A percentile compares a stretch with the other conserved stretches of the same genome.
phyloP scores from a whole-genome alignment of 129 eudicot genomes.

The Pulicaria dysenterica region DNA sequence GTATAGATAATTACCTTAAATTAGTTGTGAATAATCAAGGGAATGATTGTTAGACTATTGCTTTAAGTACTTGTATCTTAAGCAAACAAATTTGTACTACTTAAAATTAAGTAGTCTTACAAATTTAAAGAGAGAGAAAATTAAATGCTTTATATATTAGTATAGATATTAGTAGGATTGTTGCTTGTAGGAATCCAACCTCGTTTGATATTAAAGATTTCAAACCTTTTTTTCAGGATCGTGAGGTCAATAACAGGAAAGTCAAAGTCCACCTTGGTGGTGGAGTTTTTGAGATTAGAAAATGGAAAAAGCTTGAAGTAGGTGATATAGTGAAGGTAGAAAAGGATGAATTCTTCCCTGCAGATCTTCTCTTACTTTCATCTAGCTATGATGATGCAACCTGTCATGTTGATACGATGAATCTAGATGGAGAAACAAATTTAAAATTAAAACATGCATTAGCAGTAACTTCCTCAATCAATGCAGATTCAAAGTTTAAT shows the following conservation, averaged over 20 bases:
- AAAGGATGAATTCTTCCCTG: constrained; percentile 66
- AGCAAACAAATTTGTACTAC: no score
- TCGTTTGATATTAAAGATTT: constrained; percentile 14
- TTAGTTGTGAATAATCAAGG: no score
- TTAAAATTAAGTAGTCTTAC: no score
- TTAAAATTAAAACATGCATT: constrained; percentile 60
- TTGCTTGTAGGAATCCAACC: not conserved
- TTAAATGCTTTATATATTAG: no score
- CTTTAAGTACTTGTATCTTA: no score
- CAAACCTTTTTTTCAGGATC: constrained; percentile 42
- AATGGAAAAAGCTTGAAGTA: constrained; percentile 59
- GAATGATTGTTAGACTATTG: no score
- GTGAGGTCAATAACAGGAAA: constrained; percentile 56
- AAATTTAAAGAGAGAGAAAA: no score
- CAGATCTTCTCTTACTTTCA: constrained; percentile 60
- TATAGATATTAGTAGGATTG: no score
- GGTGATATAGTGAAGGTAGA: constrained; percentile 71
- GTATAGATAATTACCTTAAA: no score
- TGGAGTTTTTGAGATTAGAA: constrained; percentile 46
- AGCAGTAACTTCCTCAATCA: constrained; percentile 42
- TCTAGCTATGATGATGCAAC: constrained; percentile 65
- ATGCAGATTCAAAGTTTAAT: constrained; percentile 41
- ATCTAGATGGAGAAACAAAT: constrained; percentile 67
- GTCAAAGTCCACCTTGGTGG: constrained; percentile 45
- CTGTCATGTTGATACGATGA: constrained; percentile 69